These are phyloP conservation scores for Hypoxylon lienhwacheense DNA, from an alignment of 495 filamentous ascomycete genomes.

Conservation along the genomic window DNA sequence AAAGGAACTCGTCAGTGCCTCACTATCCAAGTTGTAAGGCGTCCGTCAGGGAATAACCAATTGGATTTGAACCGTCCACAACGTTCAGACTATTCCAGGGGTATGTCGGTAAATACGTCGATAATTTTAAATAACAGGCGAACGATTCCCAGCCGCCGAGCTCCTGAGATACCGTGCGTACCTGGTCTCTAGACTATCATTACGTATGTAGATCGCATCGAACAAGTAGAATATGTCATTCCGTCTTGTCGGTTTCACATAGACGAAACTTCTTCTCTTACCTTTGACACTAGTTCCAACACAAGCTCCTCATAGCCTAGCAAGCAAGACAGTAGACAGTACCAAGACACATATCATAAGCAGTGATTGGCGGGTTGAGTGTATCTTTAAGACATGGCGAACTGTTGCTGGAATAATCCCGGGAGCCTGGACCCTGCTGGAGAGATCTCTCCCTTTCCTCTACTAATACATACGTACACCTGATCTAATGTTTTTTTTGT, in stretches of 20 bases:
- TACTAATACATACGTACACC: conserved; percentile 3
- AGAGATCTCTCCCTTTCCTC: conserved; percentile 3
- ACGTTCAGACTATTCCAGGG: background rate
- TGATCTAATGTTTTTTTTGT: background rate
- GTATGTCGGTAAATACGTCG: conserved; percentile 6
- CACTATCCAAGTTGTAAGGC: conserved; percentile 22
- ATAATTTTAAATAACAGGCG: background rate
- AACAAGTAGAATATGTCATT: conserved; percentile 7
- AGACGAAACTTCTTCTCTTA: conserved; percentile 11
- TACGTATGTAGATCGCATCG: background rate
- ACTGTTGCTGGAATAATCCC: conserved; percentile 22
- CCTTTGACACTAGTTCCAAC: conserved; percentile 3
- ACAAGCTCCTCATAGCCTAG: conserved; percentile 4
- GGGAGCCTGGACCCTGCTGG: conserved; percentile 21
- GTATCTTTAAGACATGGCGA: conserved; percentile 23
- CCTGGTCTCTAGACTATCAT: too few species aligned
- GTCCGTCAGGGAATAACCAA: conserved; percentile 11
- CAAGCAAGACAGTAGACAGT: conserved; percentile 2
- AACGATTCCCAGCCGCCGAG: conserved; percentile 1
- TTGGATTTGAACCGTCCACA: conserved; percentile 13
- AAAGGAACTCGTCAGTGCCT: conserved; percentile 11
- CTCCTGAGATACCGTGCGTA: too few species aligned
- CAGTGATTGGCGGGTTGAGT: conserved; percentile 17
- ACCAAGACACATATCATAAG: conserved; percentile 3
- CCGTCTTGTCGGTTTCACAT: conserved; percentile 19